These are phyloP conservation scores for Sistotremastrum niveocremeum DNA, from an alignment of 768 basidiomycete species.

Conservation along the genomic window DNA sequence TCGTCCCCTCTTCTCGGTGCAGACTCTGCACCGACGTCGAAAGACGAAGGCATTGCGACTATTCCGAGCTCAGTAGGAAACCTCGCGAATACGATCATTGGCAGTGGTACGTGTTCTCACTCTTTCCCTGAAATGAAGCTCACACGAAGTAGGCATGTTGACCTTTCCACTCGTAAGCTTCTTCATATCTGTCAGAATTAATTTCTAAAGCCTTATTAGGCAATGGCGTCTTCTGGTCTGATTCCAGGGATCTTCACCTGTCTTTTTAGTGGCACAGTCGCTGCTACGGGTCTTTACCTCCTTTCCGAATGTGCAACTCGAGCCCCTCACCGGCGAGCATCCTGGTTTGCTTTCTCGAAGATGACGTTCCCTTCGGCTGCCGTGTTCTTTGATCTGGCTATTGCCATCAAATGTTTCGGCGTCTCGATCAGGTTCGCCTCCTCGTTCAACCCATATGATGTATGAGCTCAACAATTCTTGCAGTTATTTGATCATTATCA, in stretches of 20 bases:
- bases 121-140: background rate
- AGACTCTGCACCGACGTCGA: slow-evolving; percentile 18
- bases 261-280: slow-evolving; percentile 60
- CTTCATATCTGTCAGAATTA: background rate
- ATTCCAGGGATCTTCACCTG: slow-evolving; percentile 88
- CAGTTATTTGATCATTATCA: slow-evolving; percentile 84
- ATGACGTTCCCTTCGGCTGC: slow-evolving; percentile 84
- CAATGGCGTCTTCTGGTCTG: slow-evolving; percentile 81
- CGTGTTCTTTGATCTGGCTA: slow-evolving; percentile 84
- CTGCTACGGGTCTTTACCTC: slow-evolving; percentile 79
- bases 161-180: slow-evolving; percentile 66
- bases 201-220: slow-evolving; percentile 28
- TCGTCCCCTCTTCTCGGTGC: slow-evolving; percentile 37
- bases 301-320: slow-evolving; percentile 72
- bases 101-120: slow-evolving; percentile 45
- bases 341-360: slow-evolving; percentile 72
- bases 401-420: slow-evolving; percentile 94
- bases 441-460: slow-evolving; percentile 1
- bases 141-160: slow-evolving; percentile 51
- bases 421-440: slow-evolving; percentile 72
- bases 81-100: slow-evolving; percentile 82
- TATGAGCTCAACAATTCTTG: background rate
- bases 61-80: slow-evolving; percentile 63
- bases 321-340: slow-evolving; percentile 59
- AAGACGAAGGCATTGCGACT: slow-evolving; percentile 51